Evolutionary conservation across 1,284 basidiomycete species (phyloP).

Genomic region (Agroathelia rolfsii): DNA sequence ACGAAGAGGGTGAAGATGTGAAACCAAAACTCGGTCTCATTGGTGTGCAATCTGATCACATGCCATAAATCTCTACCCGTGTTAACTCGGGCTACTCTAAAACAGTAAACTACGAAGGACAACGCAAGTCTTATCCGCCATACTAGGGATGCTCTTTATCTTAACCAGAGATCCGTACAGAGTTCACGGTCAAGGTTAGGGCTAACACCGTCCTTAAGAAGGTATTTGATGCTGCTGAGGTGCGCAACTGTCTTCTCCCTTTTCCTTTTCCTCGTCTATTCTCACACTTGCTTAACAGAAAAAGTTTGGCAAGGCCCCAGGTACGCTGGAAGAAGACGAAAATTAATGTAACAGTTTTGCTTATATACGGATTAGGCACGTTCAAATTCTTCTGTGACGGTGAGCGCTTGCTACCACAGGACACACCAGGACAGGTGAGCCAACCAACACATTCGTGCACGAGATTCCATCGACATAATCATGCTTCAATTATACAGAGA

Average conservation of each 20-base stretch:
- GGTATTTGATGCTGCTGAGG: conserved; percentile 57
- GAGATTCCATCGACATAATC: neutral
- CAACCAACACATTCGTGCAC: neutral
- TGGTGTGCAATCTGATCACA: too few species aligned
- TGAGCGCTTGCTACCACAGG: conserved; percentile 31
- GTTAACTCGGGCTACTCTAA: too few species aligned
- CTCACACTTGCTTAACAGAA: conserved; percentile 27
- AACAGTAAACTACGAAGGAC: conserved; percentile 43
- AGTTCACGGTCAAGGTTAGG: conserved; percentile 58
- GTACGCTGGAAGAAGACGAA: conserved; percentile 20
- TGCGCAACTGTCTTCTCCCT: conserved; percentile 19
- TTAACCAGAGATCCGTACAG: conserved; percentile 21
- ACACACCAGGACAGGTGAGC: conserved; percentile 43
- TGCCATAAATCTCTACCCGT: too few species aligned
- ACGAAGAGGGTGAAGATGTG: conserved; percentile 47
- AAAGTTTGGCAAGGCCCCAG: conserved; percentile 48
- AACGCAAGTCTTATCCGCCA: conserved; percentile 21
- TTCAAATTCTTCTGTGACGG: conserved; percentile 51
- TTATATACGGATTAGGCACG: conserved; percentile 29
- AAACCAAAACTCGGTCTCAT: conserved; percentile 59
- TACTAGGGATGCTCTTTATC: conserved; percentile 4
- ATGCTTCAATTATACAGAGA: conserved; percentile 22
- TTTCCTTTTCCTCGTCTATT: conserved; percentile 2
- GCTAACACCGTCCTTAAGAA: conserved; percentile 51
- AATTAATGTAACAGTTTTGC: neutral